Evolutionary conservation across 2,329 filamentous ascomycete genomes (phyloP).

Genomic region (Purpureocillium lavendulum): DNA sequence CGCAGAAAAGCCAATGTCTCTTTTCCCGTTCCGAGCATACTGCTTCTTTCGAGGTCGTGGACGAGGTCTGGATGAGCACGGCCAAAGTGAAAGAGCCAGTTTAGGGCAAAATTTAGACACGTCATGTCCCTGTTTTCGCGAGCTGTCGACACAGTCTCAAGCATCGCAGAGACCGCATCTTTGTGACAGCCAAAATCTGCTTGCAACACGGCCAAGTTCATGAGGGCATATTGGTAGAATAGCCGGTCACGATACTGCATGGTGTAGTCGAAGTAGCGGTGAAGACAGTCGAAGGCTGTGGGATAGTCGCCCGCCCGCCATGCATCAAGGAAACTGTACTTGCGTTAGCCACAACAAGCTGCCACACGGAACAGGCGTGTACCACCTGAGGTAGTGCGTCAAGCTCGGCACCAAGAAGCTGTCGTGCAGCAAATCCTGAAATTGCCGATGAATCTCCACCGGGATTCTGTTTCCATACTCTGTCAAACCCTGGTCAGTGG

Average conservation of each 20-base stretch:
- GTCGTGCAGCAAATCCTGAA: constrained; percentile 60
- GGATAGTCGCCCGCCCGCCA: constrained; percentile 89
- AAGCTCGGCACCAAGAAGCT: constrained; percentile 63
- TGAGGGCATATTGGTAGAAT: constrained; percentile 89
- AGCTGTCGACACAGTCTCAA: constrained; percentile 91
- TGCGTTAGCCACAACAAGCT: constrained; percentile 6
- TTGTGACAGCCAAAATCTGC: constrained; percentile 88
- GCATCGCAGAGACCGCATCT: constrained; percentile 88
- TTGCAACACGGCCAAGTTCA: constrained; percentile 89
- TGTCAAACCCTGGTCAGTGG: constrained; percentile 21
- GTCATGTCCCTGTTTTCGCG: constrained; percentile 86
- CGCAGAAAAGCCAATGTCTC: constrained; percentile 80
- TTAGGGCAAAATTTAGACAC: constrained; percentile 90
- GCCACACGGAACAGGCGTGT: too few relatives aligned
- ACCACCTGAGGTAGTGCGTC: constrained; percentile 64
- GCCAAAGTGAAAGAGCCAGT: constrained; percentile 94
- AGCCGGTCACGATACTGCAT: constrained; percentile 76
- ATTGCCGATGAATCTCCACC: constrained; percentile 60
- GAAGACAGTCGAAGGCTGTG: constrained; percentile 81
- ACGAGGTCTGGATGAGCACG: constrained; percentile 74
- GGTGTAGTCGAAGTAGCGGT: constrained; percentile 95
- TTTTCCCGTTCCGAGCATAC: constrained; percentile 67
- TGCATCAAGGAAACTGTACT: constrained; percentile 72
- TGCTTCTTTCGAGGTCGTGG: constrained; percentile 59
- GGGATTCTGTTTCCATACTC: constrained; percentile 73